A percentile compares a stretch with the other conserved stretches of the same genome.
These are phyloP conservation scores for Blepharisma stoltei DNA, from an alignment of 73 alveolate genomes.

Conservation along the genomic window DNA sequence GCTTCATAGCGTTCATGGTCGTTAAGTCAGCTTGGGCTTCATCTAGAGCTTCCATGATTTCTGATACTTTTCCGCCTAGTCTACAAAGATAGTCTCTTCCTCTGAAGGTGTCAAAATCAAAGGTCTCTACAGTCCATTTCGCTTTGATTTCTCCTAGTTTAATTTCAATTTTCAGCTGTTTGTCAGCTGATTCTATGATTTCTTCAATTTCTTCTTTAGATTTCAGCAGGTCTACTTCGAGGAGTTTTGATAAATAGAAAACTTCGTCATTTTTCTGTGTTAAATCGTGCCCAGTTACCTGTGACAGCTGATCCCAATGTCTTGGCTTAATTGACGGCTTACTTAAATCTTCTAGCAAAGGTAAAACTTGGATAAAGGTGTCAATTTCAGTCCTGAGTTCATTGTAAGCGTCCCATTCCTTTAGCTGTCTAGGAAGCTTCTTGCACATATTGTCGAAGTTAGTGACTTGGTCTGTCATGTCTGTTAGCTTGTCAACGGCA, in stretches of 20 bases:
- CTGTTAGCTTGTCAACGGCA: constrained; percentile 76
- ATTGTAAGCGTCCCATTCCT: constrained; percentile 96
- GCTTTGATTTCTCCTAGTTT: constrained; percentile 87
- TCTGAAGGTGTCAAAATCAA: constrained; percentile 97
- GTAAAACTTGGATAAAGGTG: constrained; percentile 84
- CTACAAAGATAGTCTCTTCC: constrained; percentile 96
- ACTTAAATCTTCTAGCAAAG: constrained; percentile 81
- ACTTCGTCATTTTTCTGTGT: constrained; percentile 61
- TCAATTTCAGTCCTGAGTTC: constrained; percentile 93
- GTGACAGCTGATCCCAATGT: constrained; percentile 93
- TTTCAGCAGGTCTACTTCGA: constrained; percentile 85
- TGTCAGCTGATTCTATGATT: constrained; percentile 99
- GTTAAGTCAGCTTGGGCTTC: constrained; percentile 94
- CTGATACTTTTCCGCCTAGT: constrained; percentile 94
- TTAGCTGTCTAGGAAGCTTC: constrained; percentile 90
- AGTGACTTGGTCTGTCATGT: constrained; percentile 80
- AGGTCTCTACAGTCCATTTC: constrained; percentile 93
- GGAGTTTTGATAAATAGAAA: constrained; percentile 73
- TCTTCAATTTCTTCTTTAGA: constrained; percentile 96
- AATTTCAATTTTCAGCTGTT: constrained; percentile 92
- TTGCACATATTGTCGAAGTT: constrained; percentile 82
- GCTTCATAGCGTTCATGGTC: constrained; percentile 93
- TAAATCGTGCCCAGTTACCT: constrained; percentile 60
- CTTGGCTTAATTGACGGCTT: constrained; percentile 93
- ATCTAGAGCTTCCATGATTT: constrained; percentile 98